A percentile compares a stretch with the other conserved stretches of the same genome.
Evolutionary conservation across 2,329 filamentous ascomycete species (phyloP).

Genomic region (Pseudogymnoascus sp.): DNA sequence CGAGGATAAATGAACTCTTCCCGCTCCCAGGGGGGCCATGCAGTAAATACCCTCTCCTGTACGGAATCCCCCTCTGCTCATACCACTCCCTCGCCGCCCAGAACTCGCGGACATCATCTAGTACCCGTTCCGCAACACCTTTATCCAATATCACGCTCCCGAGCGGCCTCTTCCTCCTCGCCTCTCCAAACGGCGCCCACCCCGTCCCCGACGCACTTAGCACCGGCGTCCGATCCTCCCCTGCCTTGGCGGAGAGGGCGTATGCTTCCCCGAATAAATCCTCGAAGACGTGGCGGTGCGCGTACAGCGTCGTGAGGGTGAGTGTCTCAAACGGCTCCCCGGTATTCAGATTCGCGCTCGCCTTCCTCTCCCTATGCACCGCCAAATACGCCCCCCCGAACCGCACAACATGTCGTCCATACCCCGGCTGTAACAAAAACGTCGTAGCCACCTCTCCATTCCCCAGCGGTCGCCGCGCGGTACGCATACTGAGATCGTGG

Average conservation of each 20-base stretch:
- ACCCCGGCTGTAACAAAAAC: slow-evolving; percentile 85
- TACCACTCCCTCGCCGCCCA: slow-evolving; percentile 77
- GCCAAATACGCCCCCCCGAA: slow-evolving; percentile 82
- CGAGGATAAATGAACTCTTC: slow-evolving; percentile 94
- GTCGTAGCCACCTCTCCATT: slow-evolving; percentile 63
- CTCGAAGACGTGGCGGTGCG: slow-evolving; percentile 82
- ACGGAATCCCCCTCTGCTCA: slow-evolving; percentile 87
- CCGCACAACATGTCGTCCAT: slow-evolving; percentile 79
- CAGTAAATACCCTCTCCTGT: slow-evolving; percentile 79
- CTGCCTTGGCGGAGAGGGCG: slow-evolving; percentile 64
- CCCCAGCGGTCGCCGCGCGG: slow-evolving; percentile 53
- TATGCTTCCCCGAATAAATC: slow-evolving; percentile 85
- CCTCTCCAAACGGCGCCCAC: slow-evolving; percentile 78
- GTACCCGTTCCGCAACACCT: slow-evolving; percentile 73
- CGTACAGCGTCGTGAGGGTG: slow-evolving; percentile 83
- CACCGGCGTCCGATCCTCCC: slow-evolving; percentile 88
- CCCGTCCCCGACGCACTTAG: slow-evolving; percentile 78
- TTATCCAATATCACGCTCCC: slow-evolving; percentile 79
- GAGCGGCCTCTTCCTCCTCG: slow-evolving; percentile 78
- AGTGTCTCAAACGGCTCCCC: slow-evolving; percentile 93
- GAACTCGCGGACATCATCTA: slow-evolving; percentile 77
- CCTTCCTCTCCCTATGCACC: slow-evolving; percentile 78
- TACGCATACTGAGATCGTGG: slow-evolving; percentile 52
- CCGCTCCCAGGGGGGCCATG: slow-evolving; percentile 86
- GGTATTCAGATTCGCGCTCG: slow-evolving; percentile 69